Evolutionary conservation across 768 basidiomycete species (phyloP), one percentile per base, ranked within the genome.

Genomic region (Coprinopsis cinerea): DNA sequence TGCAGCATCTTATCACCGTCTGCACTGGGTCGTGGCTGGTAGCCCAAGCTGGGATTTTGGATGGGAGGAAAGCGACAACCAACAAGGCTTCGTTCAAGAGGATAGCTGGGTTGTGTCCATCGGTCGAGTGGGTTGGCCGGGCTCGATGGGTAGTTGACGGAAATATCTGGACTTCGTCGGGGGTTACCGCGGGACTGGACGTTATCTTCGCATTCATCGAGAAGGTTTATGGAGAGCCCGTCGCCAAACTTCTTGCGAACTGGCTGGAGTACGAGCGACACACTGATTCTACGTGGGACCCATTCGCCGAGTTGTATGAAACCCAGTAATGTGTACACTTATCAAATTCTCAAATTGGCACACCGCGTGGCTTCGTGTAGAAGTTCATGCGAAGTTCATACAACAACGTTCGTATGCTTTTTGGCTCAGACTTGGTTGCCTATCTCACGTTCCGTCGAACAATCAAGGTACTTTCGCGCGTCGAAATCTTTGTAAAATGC

Each of bases 61-160:
- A 75, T 36, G 70, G 71, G 20, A 62, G 59, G 40, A 59, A 61
- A 9, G 75, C 73, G 10, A 78, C 75, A 2, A 72, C 73, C 22
- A 75, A 75, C 52, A 76, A 78, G 59, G 54, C 55, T 1, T 49
- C 47, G 11, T 75, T 64, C 60, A 57, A 49, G 7, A 44, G 52
- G 37, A 59, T 59, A 3, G 60, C 58, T 11, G 60, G 51, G 28
- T 24, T 53, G n/a, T 53, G 62, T 5, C 59, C 63, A 2, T 59
- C 68, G 41, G 71, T 75, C 4, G 52, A 66, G 2, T 77, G 76
- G 74, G 63, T 75, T 23, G 47, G 68, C 0, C 65, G 65, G 28
- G 76, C 75, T 5, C 63, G 75, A 13, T 78, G 74, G 75, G 72
- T 76, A 0, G 67, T 67, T 1, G 71, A 74, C 55, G 74, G 69